Percentiles rank a stretch among this genome's conserved stretches.
phyloP scores from a whole-genome alignment of 148 eudicot genomes.

The Vaccinium macrocarpon region DNA sequence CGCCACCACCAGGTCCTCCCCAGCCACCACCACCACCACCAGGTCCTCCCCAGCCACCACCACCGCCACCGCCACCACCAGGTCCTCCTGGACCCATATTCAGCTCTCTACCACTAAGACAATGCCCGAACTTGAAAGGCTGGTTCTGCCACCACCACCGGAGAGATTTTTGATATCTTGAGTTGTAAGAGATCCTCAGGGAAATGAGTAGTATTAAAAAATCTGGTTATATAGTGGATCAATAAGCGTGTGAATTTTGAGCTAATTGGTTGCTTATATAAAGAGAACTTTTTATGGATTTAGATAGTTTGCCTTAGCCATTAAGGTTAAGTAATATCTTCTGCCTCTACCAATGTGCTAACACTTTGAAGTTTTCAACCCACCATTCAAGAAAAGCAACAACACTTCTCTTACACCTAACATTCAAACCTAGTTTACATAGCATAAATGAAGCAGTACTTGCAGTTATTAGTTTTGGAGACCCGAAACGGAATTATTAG shows the following conservation, averaged over 20 bases:
- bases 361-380: neutral
- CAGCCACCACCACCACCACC: neutral
- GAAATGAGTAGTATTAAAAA: neutral
- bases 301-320: neutral
- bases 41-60: neutral
- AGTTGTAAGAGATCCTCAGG: neutral
- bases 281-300: neutral
- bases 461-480: no score
- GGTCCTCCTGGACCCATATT: constrained; percentile 18
- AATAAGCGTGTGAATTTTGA: constrained; percentile 1
- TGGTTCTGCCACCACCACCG: neutral
- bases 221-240: neutral
- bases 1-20: constrained; percentile 8
- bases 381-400: constrained; percentile 8
- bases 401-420: neutral
- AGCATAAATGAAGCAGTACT: neutral
- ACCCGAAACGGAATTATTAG: no score
- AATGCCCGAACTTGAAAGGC: neutral
- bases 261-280: neutral
- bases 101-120: neutral
- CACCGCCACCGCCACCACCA: constrained; percentile 7
- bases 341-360: neutral
- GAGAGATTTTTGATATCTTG: neutral
- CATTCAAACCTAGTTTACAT: neutral
- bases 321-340: constrained; percentile 2